Base-by-base conservation (phyloP, 202 grass and related monocot genomes). In the Panicum hallii region DNA sequence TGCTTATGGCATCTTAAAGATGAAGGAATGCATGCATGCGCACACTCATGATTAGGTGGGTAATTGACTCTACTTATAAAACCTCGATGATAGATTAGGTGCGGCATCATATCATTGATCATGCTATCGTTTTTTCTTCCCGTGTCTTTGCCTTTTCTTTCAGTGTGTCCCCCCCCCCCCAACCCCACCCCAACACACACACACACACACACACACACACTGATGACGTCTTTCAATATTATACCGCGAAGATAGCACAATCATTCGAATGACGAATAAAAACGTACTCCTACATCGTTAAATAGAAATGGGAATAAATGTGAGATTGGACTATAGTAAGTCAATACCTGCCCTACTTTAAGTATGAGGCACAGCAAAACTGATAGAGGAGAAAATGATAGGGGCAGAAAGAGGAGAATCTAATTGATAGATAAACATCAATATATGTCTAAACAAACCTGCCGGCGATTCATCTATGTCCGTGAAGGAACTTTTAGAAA, bases 31-130 rank as follows among this genome's bases (percentile, higher is more conserved):
- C 55, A 72, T 62, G 82, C 36, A 77, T 45, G 82, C 64, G 57
- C 82, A 55, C 63, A 66, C 41, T 50, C 88, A 83, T 86, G 79
- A 86, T 86, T 83, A 78, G 73, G 73, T 60, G 72, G 20, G 26
- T n/a, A 61, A 19, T 66, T 67, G 55, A 43, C 2, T 50, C 6
- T 16, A 10, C 11, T 43, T 22, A 56, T 46, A 20, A 55, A 71
- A 26, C 16, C 4, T 9, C 19, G 16, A 67, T 74, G 57, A 60
- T 70, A 41, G 45, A 86, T 85, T 86, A 19, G 71, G 71, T 72
- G 55, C 55, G 20, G 23, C 55, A 58, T 58, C 55, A 58, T 58
- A 58, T 58, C 55, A 58, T 58, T 58, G 55, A 58, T 58, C 55
- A 23, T 19, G 19, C 52, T 6, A 62, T 62, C 22, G n/a, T 26